A percentile compares a stretch with the other conserved stretches of the same genome.
Evolutionary conservation across 768 basidiomycete species (phyloP).

Genomic region (Cystofilobasidium macerans): DNA sequence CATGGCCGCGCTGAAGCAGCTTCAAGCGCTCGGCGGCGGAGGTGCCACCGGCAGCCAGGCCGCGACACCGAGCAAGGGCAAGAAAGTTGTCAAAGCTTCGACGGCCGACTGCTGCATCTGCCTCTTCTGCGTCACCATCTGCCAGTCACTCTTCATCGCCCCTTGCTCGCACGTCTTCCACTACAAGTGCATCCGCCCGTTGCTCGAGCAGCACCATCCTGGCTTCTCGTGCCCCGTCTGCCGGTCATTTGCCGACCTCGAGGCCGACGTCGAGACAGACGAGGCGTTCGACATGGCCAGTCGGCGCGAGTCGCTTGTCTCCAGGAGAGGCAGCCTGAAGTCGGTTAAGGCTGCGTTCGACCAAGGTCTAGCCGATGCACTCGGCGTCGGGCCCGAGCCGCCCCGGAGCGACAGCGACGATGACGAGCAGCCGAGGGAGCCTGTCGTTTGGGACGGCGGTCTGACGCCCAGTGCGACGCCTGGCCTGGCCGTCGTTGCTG

Average conservation of each 20-base stretch:
- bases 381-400: conserved; percentile 3
- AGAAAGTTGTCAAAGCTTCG: conserved; percentile 33
- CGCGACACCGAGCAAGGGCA: conserved; percentile 28
- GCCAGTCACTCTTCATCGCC: conserved; percentile 92
- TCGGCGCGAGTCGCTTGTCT: conserved; percentile 27
- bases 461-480: background rate
- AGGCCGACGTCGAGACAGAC: conserved; percentile 83
- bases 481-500: no score
- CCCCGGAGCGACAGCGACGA: background rate
- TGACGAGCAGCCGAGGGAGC: background rate
- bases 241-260: conserved; percentile 85
- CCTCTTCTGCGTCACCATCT: conserved; percentile 79
- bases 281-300: conserved; percentile 38
- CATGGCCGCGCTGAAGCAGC: conserved; percentile 61
- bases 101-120: conserved; percentile 83
- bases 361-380: conserved; percentile 12
- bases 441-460: background rate
- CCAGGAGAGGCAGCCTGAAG: conserved; percentile 15
- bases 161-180: conserved; percentile 79
- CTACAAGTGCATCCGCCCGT: conserved; percentile 86
- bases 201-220: conserved; percentile 77
- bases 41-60: conserved; percentile 13
- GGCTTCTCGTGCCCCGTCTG: conserved; percentile 93
- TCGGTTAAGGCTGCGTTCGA: conserved; percentile 22
- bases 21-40: conserved; percentile 44